Conservation (phyloP, 75 land plant genomes). For the Picea glauca region DNA sequence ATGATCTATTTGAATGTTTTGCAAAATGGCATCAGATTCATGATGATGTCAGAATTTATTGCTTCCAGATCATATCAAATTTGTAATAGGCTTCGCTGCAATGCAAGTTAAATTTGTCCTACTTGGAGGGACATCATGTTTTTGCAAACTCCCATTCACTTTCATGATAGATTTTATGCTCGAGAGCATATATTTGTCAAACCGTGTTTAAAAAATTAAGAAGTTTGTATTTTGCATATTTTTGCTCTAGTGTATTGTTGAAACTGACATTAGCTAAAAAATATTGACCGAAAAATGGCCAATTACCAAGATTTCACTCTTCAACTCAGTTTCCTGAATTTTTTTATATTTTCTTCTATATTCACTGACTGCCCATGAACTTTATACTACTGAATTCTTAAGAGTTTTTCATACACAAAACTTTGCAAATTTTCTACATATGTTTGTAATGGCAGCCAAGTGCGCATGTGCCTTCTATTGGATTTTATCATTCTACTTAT, state of each 20-base stretch:
- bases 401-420: background rate
- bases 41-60: background rate
- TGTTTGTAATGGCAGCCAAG: background rate
- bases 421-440: background rate
- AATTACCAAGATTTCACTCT: background rate
- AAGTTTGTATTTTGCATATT: background rate
- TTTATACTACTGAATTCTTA: background rate
- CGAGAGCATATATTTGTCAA: background rate
- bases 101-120: background rate
- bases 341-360: background rate
- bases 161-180: background rate
- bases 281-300: background rate
- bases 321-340: background rate
- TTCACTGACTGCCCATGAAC: background rate
- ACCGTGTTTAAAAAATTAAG: background rate
- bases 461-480: background rate
- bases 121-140: background rate
- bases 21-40: background rate
- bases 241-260: background rate
- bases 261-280: background rate
- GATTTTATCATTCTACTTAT: background rate
- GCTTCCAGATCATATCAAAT: background rate
- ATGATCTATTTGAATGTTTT: background rate
- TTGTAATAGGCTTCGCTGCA: background rate
- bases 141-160: background rate